Percentiles rank a stretch among this genome's conserved stretches.
phyloP scores from a whole-genome alignment of 78 protist species.

The Dictyostelium firmibasis region DNA sequence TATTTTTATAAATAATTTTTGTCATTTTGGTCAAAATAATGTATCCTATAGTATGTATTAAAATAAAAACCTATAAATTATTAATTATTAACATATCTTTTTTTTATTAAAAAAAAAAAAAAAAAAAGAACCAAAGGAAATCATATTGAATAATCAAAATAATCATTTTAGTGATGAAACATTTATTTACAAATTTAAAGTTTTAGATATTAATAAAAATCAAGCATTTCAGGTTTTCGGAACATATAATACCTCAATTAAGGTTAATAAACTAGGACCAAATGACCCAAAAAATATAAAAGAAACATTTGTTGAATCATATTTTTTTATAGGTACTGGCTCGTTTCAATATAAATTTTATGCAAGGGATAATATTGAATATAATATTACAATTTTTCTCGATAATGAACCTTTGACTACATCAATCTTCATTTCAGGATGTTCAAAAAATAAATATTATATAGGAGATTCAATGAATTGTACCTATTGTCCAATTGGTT shows the following conservation, averaged over 20 bases:
- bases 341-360: background rate
- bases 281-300: background rate
- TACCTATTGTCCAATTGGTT: background rate
- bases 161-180: background rate
- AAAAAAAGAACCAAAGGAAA: background rate
- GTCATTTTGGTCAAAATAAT: background rate
- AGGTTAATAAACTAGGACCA: too few relatives aligned
- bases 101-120: too few relatives aligned
- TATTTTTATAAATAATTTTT: background rate
- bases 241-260: background rate
- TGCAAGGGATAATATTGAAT: background rate
- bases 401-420: background rate
- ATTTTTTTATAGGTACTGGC: background rate
- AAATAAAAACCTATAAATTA: background rate
- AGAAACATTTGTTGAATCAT: background rate
- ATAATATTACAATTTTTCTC: background rate
- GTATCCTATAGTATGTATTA: background rate
- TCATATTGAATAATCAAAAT: background rate
- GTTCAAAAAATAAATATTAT: background rate
- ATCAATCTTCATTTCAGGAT: background rate
- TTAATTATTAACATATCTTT: background rate
- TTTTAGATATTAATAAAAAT: background rate
- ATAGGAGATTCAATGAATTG: background rate
- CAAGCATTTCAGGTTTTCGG: background rate
- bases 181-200: background rate